These are phyloP conservation scores for Hymenoscyphus fraxineus DNA, from an alignment of 2,329 filamentous ascomycete species.

Conservation along the genomic window DNA sequence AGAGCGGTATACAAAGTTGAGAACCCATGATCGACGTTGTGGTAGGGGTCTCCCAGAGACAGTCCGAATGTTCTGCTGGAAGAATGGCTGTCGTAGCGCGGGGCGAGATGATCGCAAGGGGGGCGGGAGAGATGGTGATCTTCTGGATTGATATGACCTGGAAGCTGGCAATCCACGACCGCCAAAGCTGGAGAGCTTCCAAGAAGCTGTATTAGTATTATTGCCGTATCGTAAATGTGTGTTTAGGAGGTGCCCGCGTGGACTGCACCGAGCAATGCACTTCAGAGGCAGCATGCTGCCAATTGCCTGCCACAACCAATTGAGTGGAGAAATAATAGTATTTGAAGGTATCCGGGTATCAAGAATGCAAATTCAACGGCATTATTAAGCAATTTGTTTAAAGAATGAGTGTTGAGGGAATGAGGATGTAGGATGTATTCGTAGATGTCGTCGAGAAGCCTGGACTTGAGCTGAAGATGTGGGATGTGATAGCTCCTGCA, in stretches of 20 bases:
- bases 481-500: not conserved
- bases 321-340: not conserved
- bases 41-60: conserved; percentile 53
- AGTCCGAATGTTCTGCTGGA: conserved; percentile 20
- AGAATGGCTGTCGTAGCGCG: conserved; percentile 16
- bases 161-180: not conserved
- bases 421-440: not conserved
- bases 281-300: conserved; percentile 16
- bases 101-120: conserved; percentile 6
- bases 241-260: conserved; percentile 3
- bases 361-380: not conserved
- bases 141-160: conserved; percentile 13
- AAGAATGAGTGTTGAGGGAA: not conserved
- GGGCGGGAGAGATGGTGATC: not conserved
- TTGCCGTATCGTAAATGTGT: conserved; percentile 8
- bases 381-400: not conserved
- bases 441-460: not conserved
- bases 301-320: conserved; percentile 15
- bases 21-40: conserved; percentile 44
- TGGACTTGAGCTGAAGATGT: not conserved
- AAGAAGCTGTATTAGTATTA: conserved; percentile 1
- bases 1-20: conserved; percentile 63
- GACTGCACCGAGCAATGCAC: conserved; percentile 20
- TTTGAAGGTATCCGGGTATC: not conserved
- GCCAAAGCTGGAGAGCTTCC: not conserved